Evolutionary conservation across 129 eudicot species (phyloP), one percentile per base, ranked within the genome.

Genomic region (Artemisia annua): DNA sequence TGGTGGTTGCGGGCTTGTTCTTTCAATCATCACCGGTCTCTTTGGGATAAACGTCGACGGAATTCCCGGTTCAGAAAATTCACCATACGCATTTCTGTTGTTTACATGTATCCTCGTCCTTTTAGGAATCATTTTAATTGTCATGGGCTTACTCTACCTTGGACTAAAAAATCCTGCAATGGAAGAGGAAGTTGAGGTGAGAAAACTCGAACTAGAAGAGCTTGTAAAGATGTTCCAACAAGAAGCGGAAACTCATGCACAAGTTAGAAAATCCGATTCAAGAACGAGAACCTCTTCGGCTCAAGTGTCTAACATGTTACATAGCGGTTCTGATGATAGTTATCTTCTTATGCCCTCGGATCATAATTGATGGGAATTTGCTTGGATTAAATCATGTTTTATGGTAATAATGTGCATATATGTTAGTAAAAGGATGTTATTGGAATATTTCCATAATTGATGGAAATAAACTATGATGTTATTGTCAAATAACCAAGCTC

Each of bases 1-100:
- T 77, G 97, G 98, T 32, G 98, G 98, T 20, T 84, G 97, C 55
- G 98, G 98, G 4, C 89, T 90, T 48, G 81, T 85, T 35, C 84
- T 85, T 67, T 72, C 84, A 9, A 69, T 85, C 20, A 71, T 82
- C 63, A 88, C 96, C 0, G 81, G 96, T 44, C 85, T 88, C 52
- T 86, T 80, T 30, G 96, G 96, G 59, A 88, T 88, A 77, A 88
- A 88, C 24, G 91, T 88, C 61, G 91, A 88, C 15, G 96, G 96
- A 12, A 88, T 88, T 13, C 96, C 96, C 1, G 96, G 96, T 35
- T 52, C 85, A 0, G 75, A 81, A 57, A 55, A 76, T 16, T 30
- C 91, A 64, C 96, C 91, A 14, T 86, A 70, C 16, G 91, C 96
- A 26, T 88, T 88, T 53, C 81, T 76, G 26, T 15, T 86, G 2